These are phyloP conservation scores for Crassisporium funariophilum DNA, from an alignment of 768 basidiomycete genomes.

Conservation along the genomic window DNA sequence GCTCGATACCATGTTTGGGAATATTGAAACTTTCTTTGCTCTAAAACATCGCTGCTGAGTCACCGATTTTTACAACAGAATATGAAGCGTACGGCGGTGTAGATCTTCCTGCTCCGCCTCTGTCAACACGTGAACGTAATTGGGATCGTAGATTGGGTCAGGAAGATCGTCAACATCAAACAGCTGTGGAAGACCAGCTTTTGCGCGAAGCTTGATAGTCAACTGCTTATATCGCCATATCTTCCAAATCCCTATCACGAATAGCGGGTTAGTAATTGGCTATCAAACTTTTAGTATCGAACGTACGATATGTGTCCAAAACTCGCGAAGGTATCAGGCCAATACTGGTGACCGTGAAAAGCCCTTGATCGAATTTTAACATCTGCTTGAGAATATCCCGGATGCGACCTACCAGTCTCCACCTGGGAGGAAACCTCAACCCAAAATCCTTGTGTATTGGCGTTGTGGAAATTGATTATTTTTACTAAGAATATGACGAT, in stretches of 20 bases:
- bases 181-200: constrained; percentile 66
- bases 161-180: constrained; percentile 80
- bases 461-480: constrained; percentile 72
- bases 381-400: background rate
- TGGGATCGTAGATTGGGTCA: constrained; percentile 71
- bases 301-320: constrained; percentile 74
- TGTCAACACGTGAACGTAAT: constrained; percentile 71
- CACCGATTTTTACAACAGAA: background rate
- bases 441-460: constrained; percentile 76
- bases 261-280: constrained; percentile 1
- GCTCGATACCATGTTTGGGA: constrained; percentile 86
- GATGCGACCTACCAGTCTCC: constrained; percentile 57
- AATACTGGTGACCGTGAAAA: constrained; percentile 81
- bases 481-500: constrained; percentile 73
- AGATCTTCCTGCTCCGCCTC: constrained; percentile 65
- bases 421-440: constrained; percentile 78
- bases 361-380: constrained; percentile 39
- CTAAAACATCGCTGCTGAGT: constrained; percentile 32
- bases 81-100: constrained; percentile 54
- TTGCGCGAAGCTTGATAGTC: constrained; percentile 57
- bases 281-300: no score
- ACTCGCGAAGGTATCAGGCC: constrained; percentile 77
- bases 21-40: constrained; percentile 68
- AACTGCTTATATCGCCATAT: constrained; percentile 75
- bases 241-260: constrained; percentile 57